Conservation (phyloP, 2,329 filamentous ascomycete species). For the Thelonectria discophora region DNA sequence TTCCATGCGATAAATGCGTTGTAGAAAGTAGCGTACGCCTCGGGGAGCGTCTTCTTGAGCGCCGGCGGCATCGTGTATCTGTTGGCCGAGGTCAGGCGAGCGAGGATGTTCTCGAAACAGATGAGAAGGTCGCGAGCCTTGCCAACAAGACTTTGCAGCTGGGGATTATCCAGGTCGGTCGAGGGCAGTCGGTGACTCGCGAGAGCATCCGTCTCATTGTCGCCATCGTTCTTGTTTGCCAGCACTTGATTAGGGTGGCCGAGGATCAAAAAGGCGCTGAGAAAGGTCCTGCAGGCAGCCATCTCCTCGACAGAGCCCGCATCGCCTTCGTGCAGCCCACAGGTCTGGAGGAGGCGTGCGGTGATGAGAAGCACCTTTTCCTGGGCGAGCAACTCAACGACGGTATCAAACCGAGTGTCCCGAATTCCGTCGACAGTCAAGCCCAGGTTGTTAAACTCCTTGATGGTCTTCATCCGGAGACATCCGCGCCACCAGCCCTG, state of each 20-base stretch:
- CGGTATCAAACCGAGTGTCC: conserved; percentile 77
- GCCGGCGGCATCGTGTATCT: conserved; percentile 72
- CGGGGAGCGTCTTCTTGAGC: conserved; percentile 69
- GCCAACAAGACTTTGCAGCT: conserved; percentile 75
- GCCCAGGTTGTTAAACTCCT: conserved; percentile 71
- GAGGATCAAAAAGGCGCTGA: conserved; percentile 82
- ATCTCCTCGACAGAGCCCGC: conserved; percentile 72
- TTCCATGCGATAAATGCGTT: conserved; percentile 87
- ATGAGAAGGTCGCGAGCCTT: conserved; percentile 82
- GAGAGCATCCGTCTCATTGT: conserved; percentile 56
- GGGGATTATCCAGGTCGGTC: conserved; percentile 66
- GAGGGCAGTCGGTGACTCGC: conserved; percentile 47
- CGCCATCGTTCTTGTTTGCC: conserved; percentile 73
- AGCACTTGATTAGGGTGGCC: conserved; percentile 82
- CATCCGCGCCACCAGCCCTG: conserved; percentile 75
- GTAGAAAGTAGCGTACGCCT: conserved; percentile 77
- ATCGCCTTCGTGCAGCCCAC: conserved; percentile 73
- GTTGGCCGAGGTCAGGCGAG: conserved; percentile 71
- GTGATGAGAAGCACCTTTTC: conserved; percentile 73
- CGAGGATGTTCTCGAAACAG: conserved; percentile 78
- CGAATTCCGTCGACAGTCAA: conserved; percentile 76
- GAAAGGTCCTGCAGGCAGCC: conserved; percentile 76
- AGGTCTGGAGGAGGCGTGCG: conserved; percentile 72
- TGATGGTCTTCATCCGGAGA: conserved; percentile 66
- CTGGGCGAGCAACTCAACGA: conserved; percentile 73